Evolutionary conservation across 2,329 filamentous ascomycete species (phyloP).

Genomic region (Aspergillus latus): DNA sequence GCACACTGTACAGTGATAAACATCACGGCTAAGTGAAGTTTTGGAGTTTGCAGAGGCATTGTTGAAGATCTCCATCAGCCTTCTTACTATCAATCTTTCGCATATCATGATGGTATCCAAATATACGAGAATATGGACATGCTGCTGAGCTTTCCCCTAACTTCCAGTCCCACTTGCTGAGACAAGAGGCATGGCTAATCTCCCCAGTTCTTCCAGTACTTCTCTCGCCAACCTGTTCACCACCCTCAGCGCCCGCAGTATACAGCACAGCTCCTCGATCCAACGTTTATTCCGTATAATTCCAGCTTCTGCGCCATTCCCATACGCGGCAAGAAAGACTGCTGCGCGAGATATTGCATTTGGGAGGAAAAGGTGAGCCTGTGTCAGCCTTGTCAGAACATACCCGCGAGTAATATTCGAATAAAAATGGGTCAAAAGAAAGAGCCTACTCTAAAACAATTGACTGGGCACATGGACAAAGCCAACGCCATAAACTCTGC

Average conservation of each 20-base stretch:
- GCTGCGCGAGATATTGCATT: conserved; percentile 12
- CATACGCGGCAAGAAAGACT: neutral
- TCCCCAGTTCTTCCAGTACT: neutral
- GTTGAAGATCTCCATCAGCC: too few relatives aligned
- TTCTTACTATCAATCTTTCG: too few relatives aligned
- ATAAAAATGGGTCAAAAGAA: neutral
- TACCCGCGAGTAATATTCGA: too few relatives aligned
- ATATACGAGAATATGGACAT: too few relatives aligned
- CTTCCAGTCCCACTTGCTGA: too few relatives aligned
- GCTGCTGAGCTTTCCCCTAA: too few relatives aligned
- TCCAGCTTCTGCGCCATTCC: neutral
- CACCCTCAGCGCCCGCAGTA: neutral
- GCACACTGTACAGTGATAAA: too few relatives aligned
- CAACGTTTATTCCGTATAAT: too few relatives aligned
- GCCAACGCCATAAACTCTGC: neutral
- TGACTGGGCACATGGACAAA: neutral
- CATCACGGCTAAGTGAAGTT: too few relatives aligned
- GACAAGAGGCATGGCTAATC: neutral
- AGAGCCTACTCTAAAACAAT: conserved; percentile 1
- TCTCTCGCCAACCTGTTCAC: neutral
- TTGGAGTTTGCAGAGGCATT: too few relatives aligned
- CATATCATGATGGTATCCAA: too few relatives aligned
- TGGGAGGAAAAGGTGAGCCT: conserved; percentile 2
- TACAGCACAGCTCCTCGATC: neutral
- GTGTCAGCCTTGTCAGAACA: neutral